A percentile compares a stretch with the other conserved stretches of the same genome.
phyloP scores from a whole-genome alignment of 2,329 filamentous ascomycete genomes.

The Calycina herbarum region DNA sequence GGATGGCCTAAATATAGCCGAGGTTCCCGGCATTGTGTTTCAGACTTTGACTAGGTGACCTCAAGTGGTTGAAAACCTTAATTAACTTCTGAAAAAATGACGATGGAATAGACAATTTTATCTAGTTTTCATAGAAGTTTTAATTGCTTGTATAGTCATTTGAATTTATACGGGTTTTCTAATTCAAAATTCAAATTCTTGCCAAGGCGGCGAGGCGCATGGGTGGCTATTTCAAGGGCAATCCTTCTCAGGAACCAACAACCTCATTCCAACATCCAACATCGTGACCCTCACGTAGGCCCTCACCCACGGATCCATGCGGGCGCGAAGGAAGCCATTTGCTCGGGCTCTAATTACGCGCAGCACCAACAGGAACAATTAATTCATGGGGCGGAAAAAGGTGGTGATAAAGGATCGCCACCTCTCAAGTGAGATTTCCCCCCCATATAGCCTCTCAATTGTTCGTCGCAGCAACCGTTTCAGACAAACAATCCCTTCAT shows the following conservation, averaged over 20 bases:
- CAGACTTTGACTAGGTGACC: too few species aligned
- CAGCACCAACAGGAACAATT: neutral
- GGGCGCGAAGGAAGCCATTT: neutral
- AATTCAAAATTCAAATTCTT: too few species aligned
- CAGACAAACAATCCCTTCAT: slow-evolving; percentile 8
- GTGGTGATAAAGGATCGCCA: neutral
- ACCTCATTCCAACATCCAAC: neutral
- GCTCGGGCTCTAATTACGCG: neutral
- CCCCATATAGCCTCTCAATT: neutral
- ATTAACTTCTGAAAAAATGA: too few species aligned
- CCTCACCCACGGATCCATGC: slow-evolving; percentile 1
- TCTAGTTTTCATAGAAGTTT: too few species aligned
- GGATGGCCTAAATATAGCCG: neutral
- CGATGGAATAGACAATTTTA: too few species aligned
- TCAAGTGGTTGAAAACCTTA: too few species aligned
- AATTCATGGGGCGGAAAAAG: neutral
- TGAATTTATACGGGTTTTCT: too few species aligned
- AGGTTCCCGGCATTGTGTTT: too few species aligned
- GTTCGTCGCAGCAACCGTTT: neutral
- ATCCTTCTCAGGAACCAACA: neutral
- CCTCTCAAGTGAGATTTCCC: neutral
- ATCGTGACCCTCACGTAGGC: neutral
- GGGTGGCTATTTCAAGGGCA: too few species aligned
- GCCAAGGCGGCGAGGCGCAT: too few species aligned
- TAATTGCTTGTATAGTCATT: too few species aligned